Percentiles rank a stretch among this genome's conserved stretches.
These are phyloP conservation scores for Plasmodium knowlesi DNA, from an alignment of 169 alveolate genomes.

Conservation along the genomic window DNA sequence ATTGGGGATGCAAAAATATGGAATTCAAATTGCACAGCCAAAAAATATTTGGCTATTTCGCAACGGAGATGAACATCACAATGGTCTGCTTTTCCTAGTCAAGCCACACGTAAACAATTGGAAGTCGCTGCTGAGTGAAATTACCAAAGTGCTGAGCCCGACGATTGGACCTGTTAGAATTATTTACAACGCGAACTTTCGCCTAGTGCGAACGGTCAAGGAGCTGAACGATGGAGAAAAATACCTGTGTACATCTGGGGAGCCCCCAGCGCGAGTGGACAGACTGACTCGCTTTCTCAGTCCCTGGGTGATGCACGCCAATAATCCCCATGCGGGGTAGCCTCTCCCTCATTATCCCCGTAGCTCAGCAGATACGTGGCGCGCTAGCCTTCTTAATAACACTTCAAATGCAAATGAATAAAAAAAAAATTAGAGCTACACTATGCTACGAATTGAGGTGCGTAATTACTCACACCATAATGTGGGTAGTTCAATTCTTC, in stretches of 20 bases:
- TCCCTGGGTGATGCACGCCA: slow-evolving; percentile 85
- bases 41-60: slow-evolving; percentile 90
- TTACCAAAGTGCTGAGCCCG: slow-evolving; percentile 81
- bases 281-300: slow-evolving; percentile 86
- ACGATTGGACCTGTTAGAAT: slow-evolving; percentile 91
- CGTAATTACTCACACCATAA: background rate
- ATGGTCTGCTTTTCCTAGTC: slow-evolving; percentile 89
- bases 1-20: slow-evolving; percentile 88
- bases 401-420: background rate
- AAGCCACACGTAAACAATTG: slow-evolving; percentile 84
- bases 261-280: slow-evolving; percentile 87
- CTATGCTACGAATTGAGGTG: background rate
- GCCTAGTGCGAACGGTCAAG: slow-evolving; percentile 79
- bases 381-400: background rate
- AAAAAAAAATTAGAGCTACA: background rate
- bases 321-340: slow-evolving; percentile 6
- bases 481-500: background rate
- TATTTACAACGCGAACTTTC: slow-evolving; percentile 89
- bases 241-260: slow-evolving; percentile 90
- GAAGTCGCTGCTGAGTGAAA: slow-evolving; percentile 84
- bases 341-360: background rate
- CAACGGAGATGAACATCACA: slow-evolving; percentile 91
- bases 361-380: background rate
- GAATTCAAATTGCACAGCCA: slow-evolving; percentile 88
- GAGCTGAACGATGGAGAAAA: slow-evolving; percentile 92